Evolutionary conservation across 2,329 filamentous ascomycete genomes (phyloP), one percentile per base, ranked within the genome.

Genomic region (Penicillium concentricum): DNA sequence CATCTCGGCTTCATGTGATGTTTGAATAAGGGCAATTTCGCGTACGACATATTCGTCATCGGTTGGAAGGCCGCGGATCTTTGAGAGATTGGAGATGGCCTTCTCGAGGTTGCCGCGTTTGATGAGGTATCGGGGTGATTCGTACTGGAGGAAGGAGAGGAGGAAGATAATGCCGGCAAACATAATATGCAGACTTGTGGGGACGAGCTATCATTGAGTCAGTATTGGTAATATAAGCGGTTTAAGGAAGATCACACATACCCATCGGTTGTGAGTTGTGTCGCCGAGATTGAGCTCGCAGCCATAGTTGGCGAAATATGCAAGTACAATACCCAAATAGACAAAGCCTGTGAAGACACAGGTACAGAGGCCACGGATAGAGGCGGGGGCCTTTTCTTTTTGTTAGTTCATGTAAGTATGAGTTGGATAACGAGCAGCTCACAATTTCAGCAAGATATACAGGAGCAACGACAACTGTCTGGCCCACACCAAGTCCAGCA

Each of bases 101-200:
- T 74, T 60, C 2, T 87, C 85, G 8, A 82, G 69, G 34, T 84
- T 79, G 34, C 84, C 84, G 51, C 82, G 74, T 71, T 89, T 90
- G 72, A 90, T 77, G 8, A 91, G 81, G 74, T 82, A 91, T 10
- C 88, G 85, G 0, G 88, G 88, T 0, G 87, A 90, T 70, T 91
- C 88, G 55, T 79, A 80, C 61, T 88, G 83, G 63, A 88, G 82
- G 70, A 90, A 87, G 12, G 85, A 89, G 15, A 92, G 79, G 54
- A 84, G 65, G 67, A 90, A 83, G 69, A 92, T 91, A 58, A 92
- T 74, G 5, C 83, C 83, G 2, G 89, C 86, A 67, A 92, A 91
- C 68, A 91, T 91, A 71, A 93, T 79, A 69, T 93, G 89, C 56
- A 92, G 78, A 63, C 85, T 86, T 41, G 88, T 91, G 0, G 90